These are phyloP conservation scores for Solanum etuberosum DNA, from an alignment of 257 asterid genomes.

Conservation along the genomic window DNA sequence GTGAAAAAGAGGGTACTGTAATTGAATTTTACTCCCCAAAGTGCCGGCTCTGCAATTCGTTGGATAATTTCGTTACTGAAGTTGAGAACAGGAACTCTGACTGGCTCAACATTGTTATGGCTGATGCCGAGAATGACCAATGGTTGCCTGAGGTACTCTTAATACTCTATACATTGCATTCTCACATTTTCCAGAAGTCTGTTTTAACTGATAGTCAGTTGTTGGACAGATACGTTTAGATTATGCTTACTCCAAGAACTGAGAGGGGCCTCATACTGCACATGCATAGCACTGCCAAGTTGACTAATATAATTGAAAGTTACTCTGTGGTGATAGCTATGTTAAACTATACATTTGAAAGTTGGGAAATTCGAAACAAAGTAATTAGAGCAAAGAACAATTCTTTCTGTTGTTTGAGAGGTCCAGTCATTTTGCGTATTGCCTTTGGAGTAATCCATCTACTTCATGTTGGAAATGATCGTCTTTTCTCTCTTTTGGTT, in stretches of 20 bases:
- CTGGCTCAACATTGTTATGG: constrained; percentile 75
- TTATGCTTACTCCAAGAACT: not conserved
- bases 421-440: not conserved
- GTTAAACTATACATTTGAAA: not conserved
- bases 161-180: not conserved
- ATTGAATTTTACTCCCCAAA: constrained; percentile 80
- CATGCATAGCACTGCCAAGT: not conserved
- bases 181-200: not conserved
- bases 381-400: not conserved
- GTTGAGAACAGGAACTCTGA: constrained; percentile 52
- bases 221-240: not conserved
- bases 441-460: not conserved
- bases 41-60: constrained; percentile 69
- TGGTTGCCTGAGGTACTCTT: constrained; percentile 82
- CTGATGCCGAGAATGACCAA: constrained; percentile 59
- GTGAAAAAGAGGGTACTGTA: constrained; percentile 60
- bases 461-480: not conserved
- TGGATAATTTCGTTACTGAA: constrained; percentile 51
- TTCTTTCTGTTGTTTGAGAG: not conserved
- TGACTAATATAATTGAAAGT: not conserved
- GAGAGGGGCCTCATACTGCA: not conserved
- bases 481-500: not conserved
- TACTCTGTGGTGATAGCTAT: not conserved
- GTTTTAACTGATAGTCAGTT: not conserved
- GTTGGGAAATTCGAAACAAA: not conserved